Evolutionary conservation across 805 yeast species (phyloP).

Genomic region (Zygosaccharomyces bisporus): DNA sequence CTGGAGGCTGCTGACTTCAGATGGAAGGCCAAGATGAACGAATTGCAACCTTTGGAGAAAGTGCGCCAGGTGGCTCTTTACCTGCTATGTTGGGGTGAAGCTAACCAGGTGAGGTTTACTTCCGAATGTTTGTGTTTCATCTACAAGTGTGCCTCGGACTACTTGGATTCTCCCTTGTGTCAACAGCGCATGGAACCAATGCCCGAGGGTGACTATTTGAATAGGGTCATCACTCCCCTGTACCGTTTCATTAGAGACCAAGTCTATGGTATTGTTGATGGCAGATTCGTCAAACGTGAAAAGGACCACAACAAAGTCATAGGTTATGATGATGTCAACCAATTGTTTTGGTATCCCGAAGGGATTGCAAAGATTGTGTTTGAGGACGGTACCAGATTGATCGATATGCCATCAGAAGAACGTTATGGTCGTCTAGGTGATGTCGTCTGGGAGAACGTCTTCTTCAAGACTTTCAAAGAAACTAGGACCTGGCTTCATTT

Average conservation of each 20-base stretch:
- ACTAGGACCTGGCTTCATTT: slow-evolving; percentile 97
- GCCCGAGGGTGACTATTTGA: slow-evolving; percentile 85
- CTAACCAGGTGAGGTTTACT: slow-evolving; percentile 90
- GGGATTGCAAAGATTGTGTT: slow-evolving; percentile 90
- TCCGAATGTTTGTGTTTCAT: slow-evolving; percentile 88
- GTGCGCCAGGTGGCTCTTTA: slow-evolving; percentile 76
- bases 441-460: slow-evolving; percentile 85
- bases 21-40: slow-evolving; percentile 81
- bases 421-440: slow-evolving; percentile 89
- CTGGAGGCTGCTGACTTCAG: slow-evolving; percentile 76
- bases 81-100: slow-evolving; percentile 83
- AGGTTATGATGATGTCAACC: slow-evolving; percentile 98
- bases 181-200: slow-evolving; percentile 81
- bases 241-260: slow-evolving; percentile 76
- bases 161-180: slow-evolving; percentile 82
- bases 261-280: slow-evolving; percentile 76
- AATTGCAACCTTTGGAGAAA: slow-evolving; percentile 67
- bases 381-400: slow-evolving; percentile 88
- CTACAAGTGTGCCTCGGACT: slow-evolving; percentile 91
- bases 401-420: slow-evolving; percentile 85
- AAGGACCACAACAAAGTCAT: slow-evolving; percentile 74
- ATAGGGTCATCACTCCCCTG: slow-evolving; percentile 88
- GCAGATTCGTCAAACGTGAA: slow-evolving; percentile 81
- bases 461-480: slow-evolving; percentile 94
- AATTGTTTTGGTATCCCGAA: slow-evolving; percentile 98